phyloP scores from a whole-genome alignment of 2,329 filamentous ascomycete genomes.

The Colletotrichum coccodes region DNA sequence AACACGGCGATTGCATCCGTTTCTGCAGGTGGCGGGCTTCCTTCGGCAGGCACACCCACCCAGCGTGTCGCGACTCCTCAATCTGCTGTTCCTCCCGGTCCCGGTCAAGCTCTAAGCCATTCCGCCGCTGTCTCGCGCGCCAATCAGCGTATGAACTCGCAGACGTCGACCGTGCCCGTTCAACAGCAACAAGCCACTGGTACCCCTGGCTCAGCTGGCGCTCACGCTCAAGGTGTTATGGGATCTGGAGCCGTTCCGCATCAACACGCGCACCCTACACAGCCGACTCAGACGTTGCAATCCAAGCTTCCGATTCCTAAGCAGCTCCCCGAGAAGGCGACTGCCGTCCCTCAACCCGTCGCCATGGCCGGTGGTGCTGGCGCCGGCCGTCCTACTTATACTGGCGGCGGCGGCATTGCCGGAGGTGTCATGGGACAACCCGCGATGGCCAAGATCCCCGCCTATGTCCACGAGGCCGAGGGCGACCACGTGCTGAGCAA shows the following conservation, averaged over 20 bases:
- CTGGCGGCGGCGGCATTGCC: slow-evolving; percentile 78
- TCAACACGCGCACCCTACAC: slow-evolving; percentile 60
- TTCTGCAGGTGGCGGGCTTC: slow-evolving; percentile 44
- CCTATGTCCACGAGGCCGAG: slow-evolving; percentile 89
- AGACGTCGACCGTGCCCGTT: slow-evolving; percentile 42
- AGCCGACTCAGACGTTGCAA: slow-evolving; percentile 52
- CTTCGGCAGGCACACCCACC: slow-evolving; percentile 58
- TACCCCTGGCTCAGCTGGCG: slow-evolving; percentile 41
- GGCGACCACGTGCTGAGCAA: slow-evolving; percentile 95
- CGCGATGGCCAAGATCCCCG: slow-evolving; percentile 81
- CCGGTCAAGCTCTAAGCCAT: slow-evolving; percentile 56
- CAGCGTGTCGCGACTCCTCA: slow-evolving; percentile 64
- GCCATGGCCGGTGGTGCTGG: slow-evolving; percentile 70
- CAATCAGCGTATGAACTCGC: slow-evolving; percentile 50
- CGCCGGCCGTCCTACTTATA: slow-evolving; percentile 82
- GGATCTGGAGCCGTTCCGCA: slow-evolving; percentile 45
- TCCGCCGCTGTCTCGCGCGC: slow-evolving; percentile 60
- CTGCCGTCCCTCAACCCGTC: slow-evolving; percentile 78
- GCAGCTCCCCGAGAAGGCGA: slow-evolving; percentile 74
- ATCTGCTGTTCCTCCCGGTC: slow-evolving; percentile 49
- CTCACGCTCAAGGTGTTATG: slow-evolving; percentile 45
- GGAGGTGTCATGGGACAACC: slow-evolving; percentile 90
- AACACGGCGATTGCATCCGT: slow-evolving; percentile 58
- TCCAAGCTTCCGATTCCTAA: slow-evolving; percentile 86
- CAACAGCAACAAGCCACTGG: slow-evolving; percentile 37